A percentile compares a stretch with the other conserved stretches of the same genome.
phyloP scores from a whole-genome alignment of 345 rosid genomes.

The Durio zibethinus region DNA sequence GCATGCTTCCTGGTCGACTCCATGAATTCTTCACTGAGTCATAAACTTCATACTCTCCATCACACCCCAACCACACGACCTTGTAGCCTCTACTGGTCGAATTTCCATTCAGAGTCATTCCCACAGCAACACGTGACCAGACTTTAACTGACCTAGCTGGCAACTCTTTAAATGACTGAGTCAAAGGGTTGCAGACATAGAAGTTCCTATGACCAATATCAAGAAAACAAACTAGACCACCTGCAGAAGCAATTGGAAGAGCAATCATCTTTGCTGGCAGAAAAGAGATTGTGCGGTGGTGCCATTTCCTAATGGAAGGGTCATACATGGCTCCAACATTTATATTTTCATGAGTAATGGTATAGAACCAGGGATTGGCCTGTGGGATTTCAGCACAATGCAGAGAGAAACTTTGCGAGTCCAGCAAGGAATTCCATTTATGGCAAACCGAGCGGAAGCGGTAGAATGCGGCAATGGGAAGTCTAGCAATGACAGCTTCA shows the following conservation, averaged over 20 bases:
- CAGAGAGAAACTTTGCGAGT: conserved; percentile 72
- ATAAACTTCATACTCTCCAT: conserved; percentile 90
- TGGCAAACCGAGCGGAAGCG: conserved; percentile 86
- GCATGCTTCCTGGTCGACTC: conserved; percentile 79
- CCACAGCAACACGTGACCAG: conserved; percentile 91
- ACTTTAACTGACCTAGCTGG: conserved; percentile 86
- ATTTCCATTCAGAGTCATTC: conserved; percentile 70
- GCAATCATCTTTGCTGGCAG: conserved; percentile 67
- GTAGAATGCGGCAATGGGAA: conserved; percentile 76
- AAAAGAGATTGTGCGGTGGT: conserved; percentile 64
- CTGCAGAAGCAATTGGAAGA: conserved; percentile 94
- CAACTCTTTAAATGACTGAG: conserved; percentile 73
- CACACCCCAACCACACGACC: conserved; percentile 90
- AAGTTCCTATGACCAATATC: conserved; percentile 88
- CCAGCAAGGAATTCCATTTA: conserved; percentile 73
- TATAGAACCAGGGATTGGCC: conserved; percentile 79
- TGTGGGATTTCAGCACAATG: conserved; percentile 60
- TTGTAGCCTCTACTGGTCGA: conserved; percentile 63
- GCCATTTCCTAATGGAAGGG: conserved; percentile 82
- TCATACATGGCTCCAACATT: conserved; percentile 89
- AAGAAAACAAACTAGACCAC: conserved; percentile 94
- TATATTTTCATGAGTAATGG: conserved; percentile 79
- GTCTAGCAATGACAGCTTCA: conserved; percentile 86
- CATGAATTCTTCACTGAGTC: conserved; percentile 72
- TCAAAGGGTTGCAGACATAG: conserved; percentile 89